Evolutionary conservation across 495 filamentous ascomycete genomes (phyloP), one percentile per base, ranked within the genome.

Genomic region (Neurospora sp.): DNA sequence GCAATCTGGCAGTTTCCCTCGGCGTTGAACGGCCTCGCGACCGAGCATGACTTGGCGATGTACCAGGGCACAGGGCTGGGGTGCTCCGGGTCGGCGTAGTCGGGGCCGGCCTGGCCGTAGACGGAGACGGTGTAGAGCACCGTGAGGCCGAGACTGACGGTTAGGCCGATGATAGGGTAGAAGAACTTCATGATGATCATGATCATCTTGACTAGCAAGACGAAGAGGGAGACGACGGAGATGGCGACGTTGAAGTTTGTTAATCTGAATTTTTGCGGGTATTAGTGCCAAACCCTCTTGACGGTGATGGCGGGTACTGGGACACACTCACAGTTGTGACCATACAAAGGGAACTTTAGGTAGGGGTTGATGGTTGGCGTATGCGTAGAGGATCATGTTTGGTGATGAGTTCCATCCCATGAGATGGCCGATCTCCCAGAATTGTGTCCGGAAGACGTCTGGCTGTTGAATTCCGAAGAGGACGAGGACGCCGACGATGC

Each of bases 321-420:
- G 27, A 71, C 31, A 75, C 69, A 88, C 92, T 76, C 86, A 97
- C 94, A 91, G 89, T 76, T 87, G 83, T 54, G 91, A 92, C 94
- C 94, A 97, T 27, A 96, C 90, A 76, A 94, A 84, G 9, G 94
- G 94, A 23, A 89, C 82, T 5, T 82, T 86, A 0, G 87, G 86
- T 42, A 90, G 86, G 3, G 90, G 84, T 72, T 85, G 82, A 77
- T 94, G 88, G 76, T 97, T 97, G 54, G 93, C 91, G 73, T 89
- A 89, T 20, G 91, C 90, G 78, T 94, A 97, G 31, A 95, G 76
- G 7, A 91, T 85, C 76, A 90, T 85, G 46, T 84, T 85, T 27
- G 94, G 94, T 73, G 89, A 88, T 75, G 93, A 96, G 82, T 97
- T 97, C 87, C 93, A 94, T 70, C 91, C 90, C 77, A 93, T 88